A percentile compares a stretch with the other conserved stretches of the same genome.
These are phyloP conservation scores for Aspergillus incahuasiensis DNA, from an alignment of 495 filamentous ascomycete species.

Conservation along the genomic window DNA sequence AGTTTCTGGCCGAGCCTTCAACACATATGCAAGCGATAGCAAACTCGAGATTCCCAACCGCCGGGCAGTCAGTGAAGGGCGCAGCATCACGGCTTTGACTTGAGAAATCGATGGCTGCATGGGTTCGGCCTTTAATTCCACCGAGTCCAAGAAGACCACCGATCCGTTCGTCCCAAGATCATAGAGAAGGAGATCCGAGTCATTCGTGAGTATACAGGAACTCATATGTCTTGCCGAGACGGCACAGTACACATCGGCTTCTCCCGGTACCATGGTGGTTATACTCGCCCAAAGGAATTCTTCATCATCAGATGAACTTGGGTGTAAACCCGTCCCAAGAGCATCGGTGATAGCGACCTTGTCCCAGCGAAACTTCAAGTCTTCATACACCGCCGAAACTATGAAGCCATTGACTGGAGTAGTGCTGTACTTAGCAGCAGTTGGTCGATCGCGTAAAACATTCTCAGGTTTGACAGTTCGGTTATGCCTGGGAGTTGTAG, in stretches of 20 bases:
- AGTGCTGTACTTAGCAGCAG: slow-evolving; percentile 24
- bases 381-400: slow-evolving; percentile 63
- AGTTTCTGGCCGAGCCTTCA: slow-evolving; percentile 21
- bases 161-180: slow-evolving; percentile 54
- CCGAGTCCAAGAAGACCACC: slow-evolving; percentile 56
- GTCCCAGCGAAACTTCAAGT: slow-evolving; percentile 41
- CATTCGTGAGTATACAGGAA: slow-evolving; percentile 57
- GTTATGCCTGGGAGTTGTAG: background rate
- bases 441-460: slow-evolving; percentile 23
- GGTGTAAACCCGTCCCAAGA: slow-evolving; percentile 4
- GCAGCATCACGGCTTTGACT: slow-evolving; percentile 36
- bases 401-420: slow-evolving; percentile 60
- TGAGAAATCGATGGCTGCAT: slow-evolving; percentile 14
- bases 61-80: slow-evolving; percentile 30
- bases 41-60: slow-evolving; percentile 35
- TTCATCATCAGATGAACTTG: background rate
- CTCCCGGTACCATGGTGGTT: slow-evolving; percentile 58
- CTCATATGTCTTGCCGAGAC: slow-evolving; percentile 44
- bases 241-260: slow-evolving; percentile 69
- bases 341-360: slow-evolving; percentile 19
- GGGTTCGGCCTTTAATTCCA: slow-evolving; percentile 22
- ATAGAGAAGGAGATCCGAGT: slow-evolving; percentile 72
- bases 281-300: slow-evolving; percentile 44
- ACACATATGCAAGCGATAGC: slow-evolving; percentile 32
- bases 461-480: slow-evolving; percentile 14